Evolutionary conservation across 768 basidiomycete genomes (phyloP), one percentile per base, ranked within the genome.

Genomic region (Suillus ampliporus): DNA sequence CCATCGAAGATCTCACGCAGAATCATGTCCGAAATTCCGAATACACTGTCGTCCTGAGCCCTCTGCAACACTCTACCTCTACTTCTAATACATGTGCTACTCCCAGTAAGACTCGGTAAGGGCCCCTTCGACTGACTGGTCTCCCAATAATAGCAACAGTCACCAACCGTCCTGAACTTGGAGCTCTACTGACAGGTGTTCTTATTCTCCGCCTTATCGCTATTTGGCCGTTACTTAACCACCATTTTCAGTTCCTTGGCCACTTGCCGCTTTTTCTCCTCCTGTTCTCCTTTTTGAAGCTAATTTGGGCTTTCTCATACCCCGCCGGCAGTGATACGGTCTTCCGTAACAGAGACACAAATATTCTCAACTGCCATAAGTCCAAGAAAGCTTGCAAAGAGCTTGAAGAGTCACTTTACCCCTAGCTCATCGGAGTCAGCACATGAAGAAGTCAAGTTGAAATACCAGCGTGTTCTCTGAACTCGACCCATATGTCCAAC

Each of bases 201-300:
- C 44, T 37, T 43, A 43, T 64, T 57, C 56, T 61, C 63, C n/a
- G 46, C 52, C 53, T 41, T 46, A 48, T 43, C 46, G 19, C 14
- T 62, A n/a, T 40, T 26, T 11, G 15, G 37, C 26, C 54, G 46
- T n/a, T 19, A 46, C 50, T 31, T 28, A 9, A 53, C 21, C 17
- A 23, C 37, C 2, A 1, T 44, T 28, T 26, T 48, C 53, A 21
- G 43, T 28, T 34, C 38, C 31, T 60, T 62, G 23, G 15, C 37
- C 44, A 44, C 19, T 61, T 51, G 52, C 60, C 61, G 60, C 60
- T 11, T 64, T 64, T 14, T 41, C 44, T 46, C 50, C 63, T 56
- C 59, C 26, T 61, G 53, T 61, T 37, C 26, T 52, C 61, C 35
- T 62, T 48, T 47, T 61, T 61, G 47, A 57, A 62, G 46, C 54